Percentiles rank a stretch among this genome's conserved stretches.
Conservation (phyloP, 108 stramenopile genomes). For the Skeletonema menzelii region DNA sequence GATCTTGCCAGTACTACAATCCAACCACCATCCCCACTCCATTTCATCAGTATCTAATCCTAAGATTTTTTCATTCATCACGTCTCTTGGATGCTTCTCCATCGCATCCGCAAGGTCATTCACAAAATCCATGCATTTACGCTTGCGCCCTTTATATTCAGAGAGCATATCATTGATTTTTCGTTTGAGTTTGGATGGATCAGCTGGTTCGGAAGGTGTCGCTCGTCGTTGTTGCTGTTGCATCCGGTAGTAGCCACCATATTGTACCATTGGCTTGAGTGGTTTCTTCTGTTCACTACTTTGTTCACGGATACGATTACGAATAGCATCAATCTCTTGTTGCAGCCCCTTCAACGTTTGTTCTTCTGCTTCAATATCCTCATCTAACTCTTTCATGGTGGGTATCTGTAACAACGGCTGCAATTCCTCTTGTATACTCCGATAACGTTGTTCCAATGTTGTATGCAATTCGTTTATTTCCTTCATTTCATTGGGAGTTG, state of each 20-base stretch:
- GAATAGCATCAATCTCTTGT: slow-evolving; percentile 32
- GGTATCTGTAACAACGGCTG: slow-evolving; percentile 37
- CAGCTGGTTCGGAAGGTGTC: slow-evolving; percentile 29
- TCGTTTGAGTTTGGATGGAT: slow-evolving; percentile 51
- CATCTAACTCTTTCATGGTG: slow-evolving; percentile 62
- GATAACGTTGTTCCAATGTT: slow-evolving; percentile 26
- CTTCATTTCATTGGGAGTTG: slow-evolving; percentile 45
- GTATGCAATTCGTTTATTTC: slow-evolving; percentile 23
- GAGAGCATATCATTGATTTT: slow-evolving; percentile 73
- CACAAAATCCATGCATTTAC: slow-evolving; percentile 83
- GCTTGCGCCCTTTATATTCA: slow-evolving; percentile 75
- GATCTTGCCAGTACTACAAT: slow-evolving; percentile 4
- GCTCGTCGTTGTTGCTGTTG: neutral
- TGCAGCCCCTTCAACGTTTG: slow-evolving; percentile 35
- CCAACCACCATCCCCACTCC: slow-evolving; percentile 38
- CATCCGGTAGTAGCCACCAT: slow-evolving; percentile 15
- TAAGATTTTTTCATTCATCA: slow-evolving; percentile 55
- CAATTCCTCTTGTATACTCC: slow-evolving; percentile 34
- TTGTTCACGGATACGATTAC: slow-evolving; percentile 27
- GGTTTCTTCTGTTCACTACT: neutral
- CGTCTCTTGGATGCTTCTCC: slow-evolving; percentile 82
- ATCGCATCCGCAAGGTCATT: slow-evolving; percentile 83
- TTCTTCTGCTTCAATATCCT: slow-evolving; percentile 33
- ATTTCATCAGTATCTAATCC: slow-evolving; percentile 84
- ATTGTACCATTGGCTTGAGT: neutral